Percentiles rank a stretch among this genome's conserved stretches.
These are phyloP conservation scores for Apodospora peruviana DNA, from an alignment of 495 filamentous ascomycete genomes.

Conservation along the genomic window DNA sequence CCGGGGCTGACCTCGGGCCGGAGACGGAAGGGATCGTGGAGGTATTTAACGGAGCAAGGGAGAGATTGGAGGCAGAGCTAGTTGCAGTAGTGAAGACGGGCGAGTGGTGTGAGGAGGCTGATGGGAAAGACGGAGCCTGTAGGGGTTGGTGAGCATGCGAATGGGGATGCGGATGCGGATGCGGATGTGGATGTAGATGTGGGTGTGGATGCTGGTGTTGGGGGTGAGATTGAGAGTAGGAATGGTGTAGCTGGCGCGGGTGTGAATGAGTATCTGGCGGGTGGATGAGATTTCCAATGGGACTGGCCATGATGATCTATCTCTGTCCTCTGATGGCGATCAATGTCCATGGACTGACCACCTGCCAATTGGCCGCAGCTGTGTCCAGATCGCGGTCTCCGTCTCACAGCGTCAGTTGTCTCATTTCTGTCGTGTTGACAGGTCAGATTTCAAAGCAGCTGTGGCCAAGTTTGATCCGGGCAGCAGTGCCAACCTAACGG, in stretches of 20 bases:
- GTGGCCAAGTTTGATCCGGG: too few relatives aligned
- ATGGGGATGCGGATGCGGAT: constrained; percentile 7
- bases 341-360: background rate
- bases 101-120: too few relatives aligned
- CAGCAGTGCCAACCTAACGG: too few relatives aligned
- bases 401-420: too few relatives aligned
- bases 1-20: background rate
- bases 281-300: constrained; percentile 21
- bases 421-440: background rate
- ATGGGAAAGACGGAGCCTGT: too few relatives aligned
- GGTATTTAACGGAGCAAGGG: background rate
- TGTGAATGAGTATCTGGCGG: constrained; percentile 6
- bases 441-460: too few relatives aligned
- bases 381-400: too few relatives aligned
- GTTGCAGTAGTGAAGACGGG: constrained; percentile 1
- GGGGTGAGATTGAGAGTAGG: background rate
- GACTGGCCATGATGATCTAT: constrained; percentile 26
- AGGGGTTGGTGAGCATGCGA: too few relatives aligned
- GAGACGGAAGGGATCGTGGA: constrained; percentile 2
- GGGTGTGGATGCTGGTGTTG: constrained; percentile 1
- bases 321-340: too few relatives aligned
- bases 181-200: constrained; percentile 2
- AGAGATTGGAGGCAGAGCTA: background rate
- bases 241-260: background rate
- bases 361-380: constrained; percentile 1